Base-by-base conservation (phyloP, 805 yeast species). In the Candida railenensis region DNA sequence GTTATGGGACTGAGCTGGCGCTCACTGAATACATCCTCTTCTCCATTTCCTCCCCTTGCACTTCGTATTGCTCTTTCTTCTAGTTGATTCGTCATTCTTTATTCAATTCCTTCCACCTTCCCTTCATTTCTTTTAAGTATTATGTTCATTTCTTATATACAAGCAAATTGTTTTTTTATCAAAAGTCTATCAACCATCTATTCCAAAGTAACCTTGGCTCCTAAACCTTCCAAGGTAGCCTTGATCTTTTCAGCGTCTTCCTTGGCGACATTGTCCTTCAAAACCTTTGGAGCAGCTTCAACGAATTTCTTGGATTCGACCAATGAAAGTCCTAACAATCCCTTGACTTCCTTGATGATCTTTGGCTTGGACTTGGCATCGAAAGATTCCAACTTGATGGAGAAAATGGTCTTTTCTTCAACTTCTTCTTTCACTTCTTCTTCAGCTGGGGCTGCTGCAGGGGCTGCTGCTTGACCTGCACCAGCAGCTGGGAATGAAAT, bases 231-330 rank as follows among this genome's bases (percentile, higher is more conserved):
- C 64, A 94, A 79, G 52, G 96, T 83, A 50, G 87, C 77, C 78
- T 94, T 92, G 66, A 94, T 86, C 80, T 91, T 90, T 62, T 92
- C 97, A 55, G 98, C 98, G 61, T 94, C 99, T 65, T 89, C 99
- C 79, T 94, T 94, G 52, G 96, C 85, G 51, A 94, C 90, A 59
- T 90, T 89, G 60, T 94, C 99, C 76, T 94, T 94, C 69, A 94
- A 77, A 40, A 87, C 77, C 79, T 94, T 94, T 58, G 99, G 99
- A 51, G 99, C 98, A 60, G 89, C 73, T 77, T 94, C 99, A 48
- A 94, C 99, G 56, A 94, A 88, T 76, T 94, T 94, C 83, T 94
- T 94, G 52, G 97, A 88, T 67, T 94, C 98, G 50, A 94, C 99
- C 58, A 94, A 79, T 4, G 96, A 89, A 59, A 94, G 78, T 14